Evolutionary conservation across 2,329 filamentous ascomycete species (phyloP), one percentile per base, ranked within the genome.

Genomic region (Thelonectria discophora): DNA sequence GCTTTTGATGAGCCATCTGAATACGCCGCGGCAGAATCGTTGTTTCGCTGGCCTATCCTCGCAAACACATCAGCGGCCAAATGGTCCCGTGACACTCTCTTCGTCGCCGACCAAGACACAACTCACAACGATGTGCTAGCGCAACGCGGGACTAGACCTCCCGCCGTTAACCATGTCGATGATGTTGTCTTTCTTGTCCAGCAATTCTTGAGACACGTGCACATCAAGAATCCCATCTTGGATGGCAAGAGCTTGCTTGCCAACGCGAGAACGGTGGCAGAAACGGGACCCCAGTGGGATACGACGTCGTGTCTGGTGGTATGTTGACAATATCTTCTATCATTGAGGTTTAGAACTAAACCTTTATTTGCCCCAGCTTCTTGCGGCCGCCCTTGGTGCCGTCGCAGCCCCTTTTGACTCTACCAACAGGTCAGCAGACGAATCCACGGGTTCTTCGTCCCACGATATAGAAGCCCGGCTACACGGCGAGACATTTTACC

Each of bases 401-500:
- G 39, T 62, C 5, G 49, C 60, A 11, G 40, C 50, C 11, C 60
- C 55, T 2, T 59, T 58, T 18, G 45, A 52, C 17, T 30, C 46
- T 6, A 32, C 21, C 1, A 42, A 8, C 5, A 7, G 7, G 8
- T 15, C 34, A 6, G 21, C 27, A 6, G 30, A 46, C 15, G 24
- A n/a, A 6, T 15, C 46, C 1, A 20, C 39, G 5, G 45, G 27
- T 18, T 30, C 46, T 4, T 60, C 51, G 13, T 56, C 46, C n/a
- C 13, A 39, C 15, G 51, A 55, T 20, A 15, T 45, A 2, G 50
- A 46, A 21, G 18, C 43, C n/a, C 24, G 55, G 5, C 9, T 20
- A 3, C 37, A 37, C 7, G 65, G 55, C 9, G 60, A 65, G 20
- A 52, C 37, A 1, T 67, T 63, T 30, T 65, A 58, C n/a, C 45